Evolutionary conservation across 768 basidiomycete genomes (phyloP), one percentile per base, ranked within the genome.

Genomic region (Tylopilus cervinicoccineus): DNA sequence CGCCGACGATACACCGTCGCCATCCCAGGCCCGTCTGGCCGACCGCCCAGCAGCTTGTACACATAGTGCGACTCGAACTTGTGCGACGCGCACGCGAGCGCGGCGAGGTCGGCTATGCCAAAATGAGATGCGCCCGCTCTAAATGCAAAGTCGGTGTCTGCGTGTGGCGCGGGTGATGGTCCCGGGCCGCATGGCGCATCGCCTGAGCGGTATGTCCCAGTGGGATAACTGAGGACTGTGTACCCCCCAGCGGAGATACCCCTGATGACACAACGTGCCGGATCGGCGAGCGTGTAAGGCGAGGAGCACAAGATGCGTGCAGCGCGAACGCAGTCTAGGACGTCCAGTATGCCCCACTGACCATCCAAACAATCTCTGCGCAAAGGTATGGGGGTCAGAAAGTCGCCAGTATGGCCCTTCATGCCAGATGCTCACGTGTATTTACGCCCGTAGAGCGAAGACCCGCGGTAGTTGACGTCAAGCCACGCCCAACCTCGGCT

Each of bases 401-500:
- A 37, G 13, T 5, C 19, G n/a, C 20, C 20, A 19, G 12, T 24
- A 17, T 43, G 32, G 23, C 3, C 22, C 12, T 6, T n/a, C 31
- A 4, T 17, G 11, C 20, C 20, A 46, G 13, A 40, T 5, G 23
- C 46, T 40, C 46, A 40, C 46, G 31, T 33, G 31, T 47, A 47
- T 20, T 39, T 31, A 17, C 38, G 46, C n/a, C 46, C 38, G 17
- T 47, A 47, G 23, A 40, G 38, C n/a, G 46, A 47, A 23, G 46
- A 40, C 13, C 38, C 38, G 31, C 38, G 45, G 31, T 47, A 47
- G 38, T 47, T 47, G 38, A 47, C 45, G 31, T 47, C 46, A 13
- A 47, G 38, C 46, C 46, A 47, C 9, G 46, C 46, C 38, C 46
- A 47, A 1, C 46, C 46, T 31, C 38, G 46, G 46, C 46, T 47